Conservation (phyloP, 805 yeast genomes). For the Saccharomyces mikatae region DNA sequence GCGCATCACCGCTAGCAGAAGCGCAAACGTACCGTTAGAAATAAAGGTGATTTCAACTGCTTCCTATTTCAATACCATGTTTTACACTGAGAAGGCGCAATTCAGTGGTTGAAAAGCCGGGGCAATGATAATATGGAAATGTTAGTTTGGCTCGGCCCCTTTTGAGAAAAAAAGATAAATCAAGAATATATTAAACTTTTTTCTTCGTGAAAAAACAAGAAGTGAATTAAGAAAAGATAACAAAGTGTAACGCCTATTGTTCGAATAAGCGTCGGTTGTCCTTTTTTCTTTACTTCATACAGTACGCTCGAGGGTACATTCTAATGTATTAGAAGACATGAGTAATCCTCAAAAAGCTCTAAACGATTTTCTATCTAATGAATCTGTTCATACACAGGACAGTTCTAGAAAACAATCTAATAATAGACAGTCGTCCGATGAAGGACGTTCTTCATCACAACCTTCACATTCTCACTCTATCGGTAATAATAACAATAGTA, state of each 20-base stretch:
- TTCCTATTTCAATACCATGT: not conserved
- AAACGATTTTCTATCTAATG: not conserved
- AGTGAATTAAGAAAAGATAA: not conserved
- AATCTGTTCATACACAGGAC: not conserved
- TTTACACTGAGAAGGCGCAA: not conserved
- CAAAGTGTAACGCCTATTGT: not conserved
- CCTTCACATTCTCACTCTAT: not conserved
- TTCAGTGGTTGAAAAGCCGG: not conserved
- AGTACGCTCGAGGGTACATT: not conserved
- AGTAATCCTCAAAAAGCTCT: not conserved
- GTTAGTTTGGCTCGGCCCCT: not conserved
- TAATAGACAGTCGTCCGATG: not conserved
- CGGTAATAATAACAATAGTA: not conserved
- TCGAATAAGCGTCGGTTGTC: not conserved
- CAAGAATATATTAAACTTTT: not conserved
- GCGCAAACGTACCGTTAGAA: not conserved
- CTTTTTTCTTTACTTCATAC: not conserved
- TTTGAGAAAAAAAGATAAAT: not conserved
- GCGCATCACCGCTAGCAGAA: not conserved
- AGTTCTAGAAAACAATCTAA: not conserved
- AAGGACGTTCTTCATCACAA: not conserved
- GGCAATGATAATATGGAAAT: not conserved
- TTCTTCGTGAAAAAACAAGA: not conserved
- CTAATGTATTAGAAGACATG: not conserved
- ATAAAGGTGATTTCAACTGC: not conserved